Conservation (phyloP, 148 eudicot species). For the Selenicereus undatus region DNA sequence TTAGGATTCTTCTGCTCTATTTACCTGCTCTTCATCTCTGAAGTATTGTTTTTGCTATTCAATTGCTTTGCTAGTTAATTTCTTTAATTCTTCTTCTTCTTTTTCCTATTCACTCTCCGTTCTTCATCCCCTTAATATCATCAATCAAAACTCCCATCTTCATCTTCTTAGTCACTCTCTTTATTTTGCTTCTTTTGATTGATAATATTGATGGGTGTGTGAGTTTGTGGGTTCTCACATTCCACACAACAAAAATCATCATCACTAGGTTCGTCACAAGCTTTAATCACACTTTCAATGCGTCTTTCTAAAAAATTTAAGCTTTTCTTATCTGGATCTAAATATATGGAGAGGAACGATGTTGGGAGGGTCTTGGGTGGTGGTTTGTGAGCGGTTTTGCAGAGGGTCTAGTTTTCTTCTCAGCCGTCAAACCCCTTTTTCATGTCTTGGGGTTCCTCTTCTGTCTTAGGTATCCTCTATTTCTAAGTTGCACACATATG, state of each 20-base stretch:
- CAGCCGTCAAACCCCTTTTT: conserved; percentile 44
- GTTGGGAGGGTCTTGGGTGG: conserved; percentile 28
- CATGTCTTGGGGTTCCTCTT: conserved; percentile 45
- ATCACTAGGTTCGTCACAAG: conserved; percentile 87
- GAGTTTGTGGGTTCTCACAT: conserved; percentile 58
- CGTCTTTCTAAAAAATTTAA: neutral
- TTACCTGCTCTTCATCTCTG: no score
- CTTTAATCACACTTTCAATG: conserved; percentile 8
- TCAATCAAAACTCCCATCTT: neutral
- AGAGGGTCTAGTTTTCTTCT: conserved; percentile 29
- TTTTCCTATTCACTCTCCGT: neutral
- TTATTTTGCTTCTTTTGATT: conserved; percentile 3
- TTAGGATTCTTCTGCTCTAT: no score
- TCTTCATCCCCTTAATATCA: neutral
- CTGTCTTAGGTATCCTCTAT: conserved; percentile 40
- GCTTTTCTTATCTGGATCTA: neutral
- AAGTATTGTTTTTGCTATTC: no score
- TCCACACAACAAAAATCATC: conserved; percentile 80
- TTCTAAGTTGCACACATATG: neutral
- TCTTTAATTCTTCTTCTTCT: neutral
- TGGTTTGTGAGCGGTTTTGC: conserved; percentile 26
- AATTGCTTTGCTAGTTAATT: no score
- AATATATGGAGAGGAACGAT: conserved; percentile 42
- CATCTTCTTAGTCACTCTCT: neutral
- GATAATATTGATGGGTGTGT: conserved; percentile 45